Evolutionary conservation across 306 rosid species (phyloP).

Genomic region (Vigna reflexopilosa): DNA sequence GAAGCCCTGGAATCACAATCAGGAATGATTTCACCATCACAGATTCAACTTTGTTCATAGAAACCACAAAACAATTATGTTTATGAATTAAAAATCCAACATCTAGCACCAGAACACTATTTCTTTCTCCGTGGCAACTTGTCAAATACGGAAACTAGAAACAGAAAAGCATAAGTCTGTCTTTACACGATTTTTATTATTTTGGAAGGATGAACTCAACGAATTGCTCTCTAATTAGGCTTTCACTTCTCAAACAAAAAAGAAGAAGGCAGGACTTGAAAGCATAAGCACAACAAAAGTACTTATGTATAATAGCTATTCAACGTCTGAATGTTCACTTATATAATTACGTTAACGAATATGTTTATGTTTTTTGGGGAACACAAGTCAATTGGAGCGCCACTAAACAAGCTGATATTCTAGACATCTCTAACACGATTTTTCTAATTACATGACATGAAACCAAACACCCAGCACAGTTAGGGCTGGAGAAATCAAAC

Average conservation of each 20-base stretch:
- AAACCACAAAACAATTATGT: background rate
- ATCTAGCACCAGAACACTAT: background rate
- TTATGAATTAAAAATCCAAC: background rate
- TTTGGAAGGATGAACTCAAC: conserved; percentile 25
- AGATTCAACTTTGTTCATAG: background rate
- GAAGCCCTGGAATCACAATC: conserved; percentile 68
- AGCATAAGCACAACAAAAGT: no score
- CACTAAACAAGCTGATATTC: no score
- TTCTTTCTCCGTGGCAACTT: background rate
- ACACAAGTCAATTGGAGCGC: background rate
- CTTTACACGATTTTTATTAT: background rate
- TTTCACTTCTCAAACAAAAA: no score
- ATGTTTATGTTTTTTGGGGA: no score
- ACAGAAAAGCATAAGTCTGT: background rate
- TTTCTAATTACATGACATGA: no score
- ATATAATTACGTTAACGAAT: no score
- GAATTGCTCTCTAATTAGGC: no score
- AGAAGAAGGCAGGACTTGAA: no score
- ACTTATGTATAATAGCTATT: no score
- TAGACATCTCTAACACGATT: no score
- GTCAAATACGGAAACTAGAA: background rate
- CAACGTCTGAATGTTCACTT: no score
- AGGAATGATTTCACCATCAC: conserved; percentile 12
- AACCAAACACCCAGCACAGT: background rate
- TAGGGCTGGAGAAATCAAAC: no score